A percentile compares a stretch with the other conserved stretches of the same genome.
These are phyloP conservation scores for Gillenia trifoliata DNA, from an alignment of 306 rosid species.

Conservation along the genomic window DNA sequence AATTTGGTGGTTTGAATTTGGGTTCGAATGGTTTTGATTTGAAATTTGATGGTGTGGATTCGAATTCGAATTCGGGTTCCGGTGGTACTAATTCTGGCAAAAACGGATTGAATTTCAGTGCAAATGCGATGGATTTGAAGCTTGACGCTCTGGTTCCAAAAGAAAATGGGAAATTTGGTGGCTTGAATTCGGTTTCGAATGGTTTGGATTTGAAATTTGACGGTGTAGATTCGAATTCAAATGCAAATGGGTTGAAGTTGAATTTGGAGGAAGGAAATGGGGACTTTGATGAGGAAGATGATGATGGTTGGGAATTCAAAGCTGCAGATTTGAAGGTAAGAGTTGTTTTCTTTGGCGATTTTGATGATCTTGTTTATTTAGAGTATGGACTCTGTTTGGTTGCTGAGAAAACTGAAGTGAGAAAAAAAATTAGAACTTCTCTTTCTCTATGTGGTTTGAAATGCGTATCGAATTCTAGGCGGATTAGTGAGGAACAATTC, in stretches of 20 bases:
- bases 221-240: background rate
- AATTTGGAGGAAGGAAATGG: conserved; percentile 24
- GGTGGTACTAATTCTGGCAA: background rate
- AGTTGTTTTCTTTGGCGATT: background rate
- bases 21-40: background rate
- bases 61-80: background rate
- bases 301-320: conserved; percentile 96
- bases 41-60: background rate
- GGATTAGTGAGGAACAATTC: conserved; percentile 1
- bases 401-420: background rate
- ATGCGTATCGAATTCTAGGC: background rate
- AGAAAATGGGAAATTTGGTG: background rate
- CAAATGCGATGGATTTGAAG: conserved; percentile 8
- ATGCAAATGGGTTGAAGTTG: conserved; percentile 12
- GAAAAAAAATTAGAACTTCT: background rate
- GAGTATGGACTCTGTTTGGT: background rate
- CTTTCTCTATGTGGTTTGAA: background rate
- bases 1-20: background rate
- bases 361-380: background rate
- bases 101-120: background rate
- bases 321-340: conserved; percentile 56
- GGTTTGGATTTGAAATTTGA: conserved; percentile 3
- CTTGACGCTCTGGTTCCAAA: background rate
- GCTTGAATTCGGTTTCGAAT: background rate
- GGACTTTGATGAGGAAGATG: conserved; percentile 33